Conservation (phyloP, 2,329 filamentous ascomycete species). For the Coniochaeta sp. region DNA sequence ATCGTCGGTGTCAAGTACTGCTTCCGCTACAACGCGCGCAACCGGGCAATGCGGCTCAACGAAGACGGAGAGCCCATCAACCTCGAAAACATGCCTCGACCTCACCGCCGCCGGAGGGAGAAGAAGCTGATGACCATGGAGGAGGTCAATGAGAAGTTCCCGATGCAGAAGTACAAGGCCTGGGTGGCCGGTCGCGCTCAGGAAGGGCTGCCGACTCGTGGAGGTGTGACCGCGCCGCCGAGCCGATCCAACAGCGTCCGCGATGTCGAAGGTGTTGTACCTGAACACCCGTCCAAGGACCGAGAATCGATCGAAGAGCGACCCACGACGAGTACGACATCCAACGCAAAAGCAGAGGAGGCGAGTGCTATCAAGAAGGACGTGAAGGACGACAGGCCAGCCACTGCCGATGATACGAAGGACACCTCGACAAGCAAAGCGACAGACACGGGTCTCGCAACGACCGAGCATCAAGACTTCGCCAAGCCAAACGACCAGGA, state of each 20-base stretch:
- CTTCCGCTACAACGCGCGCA: conserved; percentile 95
- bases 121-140: conserved; percentile 99
- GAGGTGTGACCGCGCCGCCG: conserved; percentile 70
- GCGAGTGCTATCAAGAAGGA: conserved; percentile 17
- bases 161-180: conserved; percentile 90
- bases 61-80: conserved; percentile 87
- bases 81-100: conserved; percentile 74
- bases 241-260: conserved; percentile 70
- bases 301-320: conserved; percentile 35
- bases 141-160: conserved; percentile 96
- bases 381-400: conserved; percentile 6
- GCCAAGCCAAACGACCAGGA: conserved; percentile 13
- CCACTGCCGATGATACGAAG: conserved; percentile 13
- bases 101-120: conserved; percentile 80
- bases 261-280: conserved; percentile 52
- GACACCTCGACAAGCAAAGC: neutral
- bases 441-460: neutral
- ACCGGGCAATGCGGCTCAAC: conserved; percentile 68
- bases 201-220: conserved; percentile 74
- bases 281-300: conserved; percentile 36
- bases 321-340: conserved; percentile 21
- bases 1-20: conserved; percentile 99
- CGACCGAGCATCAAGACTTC: conserved; percentile 4
- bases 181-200: conserved; percentile 82
- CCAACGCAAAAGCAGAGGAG: conserved; percentile 20